Evolutionary conservation across 1,284 basidiomycete genomes (phyloP).

Genomic region (Bondarzewia mesenterica): DNA sequence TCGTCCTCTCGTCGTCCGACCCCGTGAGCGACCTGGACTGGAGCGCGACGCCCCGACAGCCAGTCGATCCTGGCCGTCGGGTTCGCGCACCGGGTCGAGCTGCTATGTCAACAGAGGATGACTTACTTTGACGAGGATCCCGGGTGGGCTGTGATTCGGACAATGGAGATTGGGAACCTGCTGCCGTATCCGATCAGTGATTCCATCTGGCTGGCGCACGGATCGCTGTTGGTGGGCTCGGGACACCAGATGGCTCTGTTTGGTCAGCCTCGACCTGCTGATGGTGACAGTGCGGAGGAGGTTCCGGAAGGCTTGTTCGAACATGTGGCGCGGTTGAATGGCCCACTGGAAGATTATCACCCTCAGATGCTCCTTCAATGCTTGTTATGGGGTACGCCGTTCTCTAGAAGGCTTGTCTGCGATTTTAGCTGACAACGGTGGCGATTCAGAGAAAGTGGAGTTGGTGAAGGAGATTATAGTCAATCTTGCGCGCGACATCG

Average conservation of each 20-base stretch:
- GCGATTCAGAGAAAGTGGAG: conserved; percentile 69
- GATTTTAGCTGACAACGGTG: background rate
- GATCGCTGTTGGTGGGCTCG: conserved; percentile 67
- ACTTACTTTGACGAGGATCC: conserved; percentile 80
- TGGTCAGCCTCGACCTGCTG: conserved; percentile 29
- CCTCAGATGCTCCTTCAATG: conserved; percentile 90
- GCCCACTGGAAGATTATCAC: conserved; percentile 82
- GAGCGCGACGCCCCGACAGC: conserved; percentile 82
- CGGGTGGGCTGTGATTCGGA: conserved; percentile 72
- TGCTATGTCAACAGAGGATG: conserved; percentile 85
- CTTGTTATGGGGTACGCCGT: conserved; percentile 70
- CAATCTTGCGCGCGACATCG: conserved; percentile 44
- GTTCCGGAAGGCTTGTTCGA: conserved; percentile 54
- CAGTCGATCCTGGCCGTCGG: conserved; percentile 88
- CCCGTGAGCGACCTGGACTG: conserved; percentile 78
- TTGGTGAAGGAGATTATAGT: conserved; percentile 77
- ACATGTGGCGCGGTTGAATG: conserved; percentile 74
- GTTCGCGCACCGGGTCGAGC: conserved; percentile 65
- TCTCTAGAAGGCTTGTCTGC: background rate
- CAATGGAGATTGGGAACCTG: conserved; percentile 62
- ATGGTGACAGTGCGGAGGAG: conserved; percentile 9
- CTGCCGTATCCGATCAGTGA: conserved; percentile 75
- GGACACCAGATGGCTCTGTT: conserved; percentile 76
- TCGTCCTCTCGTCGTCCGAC: conserved; percentile 45
- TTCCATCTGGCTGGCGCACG: conserved; percentile 81